Base-by-base conservation (phyloP, 495 filamentous ascomycete genomes). In the Filosporella fistucella region DNA sequence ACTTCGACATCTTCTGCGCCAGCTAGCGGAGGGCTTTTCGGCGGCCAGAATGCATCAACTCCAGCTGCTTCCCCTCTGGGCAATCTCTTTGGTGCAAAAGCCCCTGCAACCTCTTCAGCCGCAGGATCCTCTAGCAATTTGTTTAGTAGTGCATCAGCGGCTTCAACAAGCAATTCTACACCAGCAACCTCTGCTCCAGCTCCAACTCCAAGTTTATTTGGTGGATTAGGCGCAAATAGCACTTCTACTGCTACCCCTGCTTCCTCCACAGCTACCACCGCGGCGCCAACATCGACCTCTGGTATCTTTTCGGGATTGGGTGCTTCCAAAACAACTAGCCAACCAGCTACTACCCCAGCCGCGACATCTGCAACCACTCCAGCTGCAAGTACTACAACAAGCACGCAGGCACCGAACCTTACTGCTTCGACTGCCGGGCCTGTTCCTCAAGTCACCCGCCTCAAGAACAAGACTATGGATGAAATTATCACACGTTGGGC, bases 401-500 rank as follows among this genome's bases (percentile, higher is more conserved):
- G 24, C 14, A 36, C 32, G 13, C 24, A 34, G 16, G 24, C 40
- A 20, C 14, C 45, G 24, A 25, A 49, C 37, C 26, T 37, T 9
- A 39, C 56, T 12, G 76, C 78, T n/a, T 91, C 89, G 0, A 91
- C 86, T 17, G 67, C 77, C 32, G 90, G 89, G 0, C 89, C 88
- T 6, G 62, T 80, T 2, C 88, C 90, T n/a, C 77, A 84, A 17
- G 78, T 88, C 56, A 91, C 91, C 1, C 88, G 93, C 11, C 70
- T 99, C 17, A 95, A 94, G 71, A 95, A 95, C 62, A 97, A 95
- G 70, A 94, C 91, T 1, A 97, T 99, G 91, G 93, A 97, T 59
- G 94, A 99, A 63, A 97, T 99, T 55, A 89, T 99, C 58, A 96
- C 86, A n/a, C 80, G 88, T 14, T 99, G 94, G 94, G 93, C 93